Evolutionary conservation across 2,329 filamentous ascomycete species (phyloP).

Genomic region (Pseudogymnoascus sp.): DNA sequence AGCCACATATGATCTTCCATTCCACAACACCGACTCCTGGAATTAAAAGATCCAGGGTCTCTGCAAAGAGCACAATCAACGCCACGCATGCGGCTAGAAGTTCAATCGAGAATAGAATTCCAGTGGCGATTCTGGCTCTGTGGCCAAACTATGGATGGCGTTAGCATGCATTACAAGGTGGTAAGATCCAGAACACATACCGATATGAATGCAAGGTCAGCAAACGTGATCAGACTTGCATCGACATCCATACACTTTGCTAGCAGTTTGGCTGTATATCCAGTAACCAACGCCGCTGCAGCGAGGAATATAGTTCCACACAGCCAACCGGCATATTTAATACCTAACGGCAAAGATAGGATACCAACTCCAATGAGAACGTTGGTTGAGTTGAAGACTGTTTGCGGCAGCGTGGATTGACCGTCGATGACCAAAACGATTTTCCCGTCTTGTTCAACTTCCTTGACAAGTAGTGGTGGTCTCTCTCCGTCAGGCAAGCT

Average conservation of each 20-base stretch:
- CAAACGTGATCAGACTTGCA: constrained; percentile 81
- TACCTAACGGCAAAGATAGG: constrained; percentile 77
- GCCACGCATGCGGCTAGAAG: constrained; percentile 84
- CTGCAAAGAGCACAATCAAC: constrained; percentile 84
- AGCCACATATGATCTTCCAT: constrained; percentile 81
- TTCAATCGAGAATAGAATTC: constrained; percentile 80
- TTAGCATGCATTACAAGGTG: neutral
- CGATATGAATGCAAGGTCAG: constrained; percentile 83
- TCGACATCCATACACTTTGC: constrained; percentile 86
- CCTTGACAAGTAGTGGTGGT: constrained; percentile 77
- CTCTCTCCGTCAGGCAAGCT: constrained; percentile 49
- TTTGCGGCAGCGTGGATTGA: constrained; percentile 92
- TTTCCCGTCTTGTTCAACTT: constrained; percentile 81
- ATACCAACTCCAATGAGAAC: constrained; percentile 86
- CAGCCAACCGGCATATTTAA: constrained; percentile 84
- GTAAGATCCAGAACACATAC: neutral
- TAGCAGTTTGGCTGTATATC: constrained; percentile 78
- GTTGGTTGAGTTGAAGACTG: constrained; percentile 81
- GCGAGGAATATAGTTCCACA: constrained; percentile 69
- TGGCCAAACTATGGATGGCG: constrained; percentile 54
- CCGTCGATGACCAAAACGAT: constrained; percentile 79
- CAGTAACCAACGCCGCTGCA: constrained; percentile 67
- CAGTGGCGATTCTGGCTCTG: constrained; percentile 72
- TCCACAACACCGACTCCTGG: constrained; percentile 59
- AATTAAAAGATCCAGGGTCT: constrained; percentile 74